Evolutionary conservation across 2,329 filamentous ascomycete species (phyloP), one percentile per base, ranked within the genome.

Genomic region (Neofusicoccum parvum): DNA sequence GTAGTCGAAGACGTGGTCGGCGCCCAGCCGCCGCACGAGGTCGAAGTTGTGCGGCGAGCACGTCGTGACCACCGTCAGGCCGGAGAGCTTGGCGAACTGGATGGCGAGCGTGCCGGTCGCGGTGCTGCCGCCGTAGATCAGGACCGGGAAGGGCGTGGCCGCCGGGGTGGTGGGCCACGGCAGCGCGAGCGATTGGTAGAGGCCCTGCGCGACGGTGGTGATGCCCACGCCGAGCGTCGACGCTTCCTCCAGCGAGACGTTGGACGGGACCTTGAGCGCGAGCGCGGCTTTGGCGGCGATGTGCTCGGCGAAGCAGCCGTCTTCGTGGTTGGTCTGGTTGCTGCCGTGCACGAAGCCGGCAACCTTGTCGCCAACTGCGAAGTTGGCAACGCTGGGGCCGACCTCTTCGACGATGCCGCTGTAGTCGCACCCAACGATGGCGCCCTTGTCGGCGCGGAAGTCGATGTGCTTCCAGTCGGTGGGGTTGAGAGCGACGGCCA

Each of bases 281-380:
- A 85, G 63, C 60, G 83, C 82, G 1, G 76, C 83, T 69, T 85
- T 86, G n/a, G 76, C 83, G 10, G 82, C 78, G 56, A 83, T 77
- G 69, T 85, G 83, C 65, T 87, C 81, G 10, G 82, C 84, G 70
- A 87, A 88, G 2, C 80, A 76, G 10, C 86, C 86, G 67, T 84
- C 80, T 48, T 83, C 79, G 9, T 75, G 78, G 64, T 76, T 71
- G n/a, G 82, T 37, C 3, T 23, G 9, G 36, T 51, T 56, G 17
- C 78, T 74, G 60, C 86, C 86, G 68, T 85, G 84, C 6, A 75
- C 75, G 60, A 84, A 81, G 0, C 85, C 84, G 34, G 78, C 80
- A 39, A 88, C 77, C 2, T 81, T 15, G 37, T 87, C 85, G n/a
- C 86, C 86, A 45, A 74, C 72, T 65, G 81, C 80, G 67, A 82